Percentiles rank a stretch among this genome's conserved stretches.
These are phyloP conservation scores for Nemania sp. DNA, from an alignment of 2,329 filamentous ascomycete species.

Conservation along the genomic window DNA sequence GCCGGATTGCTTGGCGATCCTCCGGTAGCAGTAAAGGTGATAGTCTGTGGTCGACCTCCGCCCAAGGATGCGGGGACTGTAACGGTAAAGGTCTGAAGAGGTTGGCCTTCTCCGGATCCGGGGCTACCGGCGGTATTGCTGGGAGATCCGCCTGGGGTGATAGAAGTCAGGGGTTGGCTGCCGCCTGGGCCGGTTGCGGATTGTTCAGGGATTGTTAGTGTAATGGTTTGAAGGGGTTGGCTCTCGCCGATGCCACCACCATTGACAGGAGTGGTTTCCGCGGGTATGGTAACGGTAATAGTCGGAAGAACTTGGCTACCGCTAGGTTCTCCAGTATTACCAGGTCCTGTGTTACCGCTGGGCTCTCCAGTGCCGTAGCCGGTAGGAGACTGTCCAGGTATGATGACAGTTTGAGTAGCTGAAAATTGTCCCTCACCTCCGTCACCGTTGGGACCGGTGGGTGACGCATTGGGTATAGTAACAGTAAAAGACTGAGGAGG, in stretches of 20 bases:
- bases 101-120: conserved; percentile 17
- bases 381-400: conserved; percentile 15
- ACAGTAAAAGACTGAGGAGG: conserved; percentile 11
- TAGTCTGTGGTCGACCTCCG: conserved; percentile 21
- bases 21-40: conserved; percentile 23
- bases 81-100: conserved; percentile 22
- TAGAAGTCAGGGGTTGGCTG: conserved; percentile 20
- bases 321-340: conserved; percentile 10
- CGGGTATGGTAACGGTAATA: conserved; percentile 24
- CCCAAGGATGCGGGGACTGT: conserved; percentile 18
- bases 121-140: neutral
- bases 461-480: conserved; percentile 11
- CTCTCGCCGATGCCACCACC: conserved; percentile 10
- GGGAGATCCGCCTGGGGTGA: conserved; percentile 7
- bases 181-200: conserved; percentile 1
- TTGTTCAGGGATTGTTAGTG: conserved; percentile 20
- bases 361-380: conserved; percentile 13
- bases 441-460: conserved; percentile 3
- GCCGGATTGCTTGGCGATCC: conserved; percentile 15
- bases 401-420: conserved; percentile 20
- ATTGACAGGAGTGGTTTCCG: conserved; percentile 9
- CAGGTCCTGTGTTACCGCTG: conserved; percentile 9
- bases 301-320: conserved; percentile 16
- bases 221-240: conserved; percentile 24
- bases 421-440: conserved; percentile 3